These are phyloP conservation scores for Colletotrichum liriopes DNA, from an alignment of 2,329 filamentous ascomycete species.

Conservation along the genomic window DNA sequence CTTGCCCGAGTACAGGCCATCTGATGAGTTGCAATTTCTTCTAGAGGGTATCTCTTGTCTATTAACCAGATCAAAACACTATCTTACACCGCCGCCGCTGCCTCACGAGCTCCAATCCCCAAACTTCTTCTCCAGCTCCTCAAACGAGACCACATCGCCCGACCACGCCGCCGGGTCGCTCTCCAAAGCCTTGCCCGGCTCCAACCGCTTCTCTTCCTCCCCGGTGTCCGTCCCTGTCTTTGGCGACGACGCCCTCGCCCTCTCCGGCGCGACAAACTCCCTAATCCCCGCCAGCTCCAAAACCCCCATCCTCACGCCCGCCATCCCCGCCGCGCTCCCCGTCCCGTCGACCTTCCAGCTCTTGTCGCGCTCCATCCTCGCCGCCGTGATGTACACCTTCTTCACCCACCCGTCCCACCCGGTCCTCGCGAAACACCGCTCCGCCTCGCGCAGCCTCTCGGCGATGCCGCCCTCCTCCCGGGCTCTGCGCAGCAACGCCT, in stretches of 20 bases:
- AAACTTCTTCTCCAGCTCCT: slow-evolving; percentile 50
- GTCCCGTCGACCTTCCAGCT: slow-evolving; percentile 43
- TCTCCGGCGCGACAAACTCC: slow-evolving; percentile 16
- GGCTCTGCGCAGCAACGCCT: slow-evolving; percentile 52
- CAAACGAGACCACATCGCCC: slow-evolving; percentile 54
- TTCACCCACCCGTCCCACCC: slow-evolving; percentile 48
- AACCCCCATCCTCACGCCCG: slow-evolving; percentile 57
- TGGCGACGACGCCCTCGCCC: not conserved
- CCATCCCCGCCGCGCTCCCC: slow-evolving; percentile 56
- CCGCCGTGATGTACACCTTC: slow-evolving; percentile 55
- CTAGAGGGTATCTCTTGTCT: slow-evolving; percentile 31
- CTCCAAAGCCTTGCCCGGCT: slow-evolving; percentile 36
- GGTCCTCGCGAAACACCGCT: slow-evolving; percentile 23
- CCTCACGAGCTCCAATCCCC: slow-evolving; percentile 30
- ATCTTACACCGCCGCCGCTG: slow-evolving; percentile 14
- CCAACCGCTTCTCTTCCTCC: slow-evolving; percentile 13
- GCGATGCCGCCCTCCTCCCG: slow-evolving; percentile 46
- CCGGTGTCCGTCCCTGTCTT: not conserved
- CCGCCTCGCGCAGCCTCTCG: slow-evolving; percentile 34
- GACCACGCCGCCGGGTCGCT: slow-evolving; percentile 46
- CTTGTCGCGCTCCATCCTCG: slow-evolving; percentile 53
- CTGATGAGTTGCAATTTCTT: slow-evolving; percentile 15
- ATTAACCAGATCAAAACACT: slow-evolving; percentile 6
- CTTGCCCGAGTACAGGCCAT: not conserved
- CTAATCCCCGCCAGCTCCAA: slow-evolving; percentile 58